These are phyloP conservation scores for Crithidia sp. DNA, from an alignment of 208 protist species.

Conservation along the genomic window DNA sequence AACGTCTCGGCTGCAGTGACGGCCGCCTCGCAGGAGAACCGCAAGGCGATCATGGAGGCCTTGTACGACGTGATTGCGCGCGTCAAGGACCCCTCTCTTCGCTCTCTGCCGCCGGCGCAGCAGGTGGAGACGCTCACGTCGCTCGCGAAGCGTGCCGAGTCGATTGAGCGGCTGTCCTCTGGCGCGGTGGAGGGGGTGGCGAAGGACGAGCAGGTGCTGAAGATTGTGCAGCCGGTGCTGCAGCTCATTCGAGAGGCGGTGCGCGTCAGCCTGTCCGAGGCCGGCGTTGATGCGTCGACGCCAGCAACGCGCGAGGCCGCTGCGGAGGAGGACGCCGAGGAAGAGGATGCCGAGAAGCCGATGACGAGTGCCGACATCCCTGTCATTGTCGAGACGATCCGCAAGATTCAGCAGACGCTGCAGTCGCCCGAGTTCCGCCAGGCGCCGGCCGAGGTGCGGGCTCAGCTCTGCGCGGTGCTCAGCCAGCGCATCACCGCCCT, in stretches of 20 bases:
- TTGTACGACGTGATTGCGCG: slow-evolving; percentile 14
- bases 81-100: slow-evolving; percentile 23
- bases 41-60: slow-evolving; percentile 20
- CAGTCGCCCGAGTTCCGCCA: slow-evolving; percentile 27
- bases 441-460: slow-evolving; percentile 14
- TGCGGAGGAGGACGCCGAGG: slow-evolving; percentile 4
- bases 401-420: slow-evolving; percentile 19
- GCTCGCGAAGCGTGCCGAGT: slow-evolving; percentile 8
- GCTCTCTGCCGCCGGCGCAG: slow-evolving; percentile 23
- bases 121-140: slow-evolving; percentile 10
- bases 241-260: slow-evolving; percentile 7
- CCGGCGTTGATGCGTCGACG: neutral
- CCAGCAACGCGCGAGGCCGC: neutral
- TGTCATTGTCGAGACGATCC: slow-evolving; percentile 20
- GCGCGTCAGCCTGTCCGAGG: neutral
- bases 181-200: slow-evolving; percentile 2
- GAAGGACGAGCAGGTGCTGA: slow-evolving; percentile 8
- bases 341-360: neutral
- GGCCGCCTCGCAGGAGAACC: neutral
- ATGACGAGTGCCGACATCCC: slow-evolving; percentile 22
- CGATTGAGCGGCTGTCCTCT: slow-evolving; percentile 16
- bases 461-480: slow-evolving; percentile 19
- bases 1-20: too few species aligned
- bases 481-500: slow-evolving; percentile 14
- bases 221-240: slow-evolving; percentile 20